Base-by-base conservation (phyloP, 805 yeast genomes). In the Pichia cephalocereana region DNA sequence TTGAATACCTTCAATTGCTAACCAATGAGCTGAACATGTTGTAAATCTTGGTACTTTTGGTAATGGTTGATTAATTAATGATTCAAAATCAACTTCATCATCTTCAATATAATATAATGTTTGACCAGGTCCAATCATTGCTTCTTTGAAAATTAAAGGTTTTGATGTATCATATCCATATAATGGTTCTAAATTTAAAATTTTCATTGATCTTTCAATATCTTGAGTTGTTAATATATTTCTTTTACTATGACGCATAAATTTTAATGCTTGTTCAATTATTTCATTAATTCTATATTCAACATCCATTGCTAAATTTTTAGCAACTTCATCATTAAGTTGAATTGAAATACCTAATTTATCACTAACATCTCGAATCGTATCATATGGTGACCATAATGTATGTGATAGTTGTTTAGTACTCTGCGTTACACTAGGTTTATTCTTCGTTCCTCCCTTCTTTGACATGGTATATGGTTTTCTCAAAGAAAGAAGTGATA, bases 1-100 rank as follows among this genome's bases (percentile, higher is more conserved):
- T 62, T 93, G 99, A 9, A 93, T 96, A 49, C 99, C 99, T 66
- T 93, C 99, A 46, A 93, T 86, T 0, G 99, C 98, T 32, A 95
- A 72, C 98, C 99, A 91, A 63, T 86, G 95, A 7, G 97, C 95
- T 0, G 98, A 89, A 64, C 86, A 90, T 0, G 96, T 83, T 3
- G 95, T 83, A 51, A 83, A 82, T 50, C 98, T 76, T 6, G 99
- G 99, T 3, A 95, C 96, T 58, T 84, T 87, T 7, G 99, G 99
- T 51, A 93, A 70, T 32, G 96, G 97, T 62, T 85, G 91, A 62
- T 93, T 91, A 56, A 93, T 86, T 48, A 95, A 71, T 59, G 86
- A 86, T 62, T 95, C 99, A 60, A 93, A 86, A 63, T 93, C 98
- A 34, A 91, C 82, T 60, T 90, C 97, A 55, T 93, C 98, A 49